Base-by-base conservation (phyloP, 305 asterid genomes). In the Rubia peregrina region DNA sequence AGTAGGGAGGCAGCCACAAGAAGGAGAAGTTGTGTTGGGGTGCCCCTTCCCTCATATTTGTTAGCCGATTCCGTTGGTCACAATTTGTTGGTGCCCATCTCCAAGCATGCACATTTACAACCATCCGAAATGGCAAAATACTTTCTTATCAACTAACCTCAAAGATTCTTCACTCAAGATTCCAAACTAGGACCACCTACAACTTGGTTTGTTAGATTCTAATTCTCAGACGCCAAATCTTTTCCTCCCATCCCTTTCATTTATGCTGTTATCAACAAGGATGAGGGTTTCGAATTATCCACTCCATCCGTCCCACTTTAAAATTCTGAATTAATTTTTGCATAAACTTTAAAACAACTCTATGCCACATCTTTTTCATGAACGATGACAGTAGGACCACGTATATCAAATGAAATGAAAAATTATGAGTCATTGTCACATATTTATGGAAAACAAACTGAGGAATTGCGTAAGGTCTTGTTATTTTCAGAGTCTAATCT, bases 21-120 rank as follows among this genome's bases (percentile, higher is more conserved):
- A 19, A 33, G 7, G 5, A 0, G 21, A 5, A 56, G 61, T 56
- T 22, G 33, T 19, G 4, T 21, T 55, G 61, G 65, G 40, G 3
- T 24, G 17, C 68, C 59, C 72, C 48, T 7, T 55, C 65, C 65
- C 73, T 77, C 75, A 73, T 71, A 43, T 73, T 77, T 71, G 74
- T 67, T 78, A 77, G 69, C 88, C 77, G 22, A 51, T 74, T 78
- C 63, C 66, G 17, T 74, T 83, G 92, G 89, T 71, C 76, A 46
- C 67, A 73, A 26, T 55, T 61, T 56, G n/a, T 71, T 7, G 38
- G 33, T 13, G 11, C 48, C 7, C 67, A 7, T 10, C 33, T 14
- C 17, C 44, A 62, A 16, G 21, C 44, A 22, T 1, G 17, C 59
- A 51, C 17, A 51, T 17, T 6, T 49, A 49, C 56, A 46, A 7